Evolutionary conservation across 2,329 filamentous ascomycete species (phyloP).

Genomic region (Davidsoniella neocaledoniae): DNA sequence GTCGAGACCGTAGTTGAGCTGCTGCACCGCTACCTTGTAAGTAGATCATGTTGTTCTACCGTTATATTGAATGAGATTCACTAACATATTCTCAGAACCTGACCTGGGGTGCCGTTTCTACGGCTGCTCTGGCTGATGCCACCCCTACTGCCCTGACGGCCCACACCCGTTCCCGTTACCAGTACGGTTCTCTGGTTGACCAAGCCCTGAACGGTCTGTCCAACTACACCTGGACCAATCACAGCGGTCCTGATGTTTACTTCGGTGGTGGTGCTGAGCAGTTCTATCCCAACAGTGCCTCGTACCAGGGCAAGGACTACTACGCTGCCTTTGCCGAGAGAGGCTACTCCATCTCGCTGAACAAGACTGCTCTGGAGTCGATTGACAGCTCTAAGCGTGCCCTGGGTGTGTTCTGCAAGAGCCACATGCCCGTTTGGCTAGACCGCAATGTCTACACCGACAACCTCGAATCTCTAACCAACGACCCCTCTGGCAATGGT

Average conservation of each 20-base stretch:
- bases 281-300: slow-evolving; percentile 48
- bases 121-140: slow-evolving; percentile 67
- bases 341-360: slow-evolving; percentile 54
- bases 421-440: slow-evolving; percentile 68
- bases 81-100: slow-evolving; percentile 23
- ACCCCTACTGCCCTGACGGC: slow-evolving; percentile 60
- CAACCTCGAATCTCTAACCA: slow-evolving; percentile 48
- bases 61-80: not conserved
- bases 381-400: slow-evolving; percentile 43
- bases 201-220: slow-evolving; percentile 58
- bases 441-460: slow-evolving; percentile 66
- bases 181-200: slow-evolving; percentile 59
- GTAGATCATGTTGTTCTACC: slow-evolving; percentile 26
- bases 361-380: slow-evolving; percentile 52
- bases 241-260: slow-evolving; percentile 60
- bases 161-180: slow-evolving; percentile 52
- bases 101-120: slow-evolving; percentile 52
- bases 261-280: slow-evolving; percentile 73
- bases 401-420: slow-evolving; percentile 61
- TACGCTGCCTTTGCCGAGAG: slow-evolving; percentile 59
- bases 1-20: slow-evolving; percentile 71
- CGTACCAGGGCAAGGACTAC: slow-evolving; percentile 58
- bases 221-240: slow-evolving; percentile 69
- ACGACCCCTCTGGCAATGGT: slow-evolving; percentile 50
- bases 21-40: slow-evolving; percentile 50